Conservation (phyloP, 306 rosid genomes). For the Datisca glomerata region DNA sequence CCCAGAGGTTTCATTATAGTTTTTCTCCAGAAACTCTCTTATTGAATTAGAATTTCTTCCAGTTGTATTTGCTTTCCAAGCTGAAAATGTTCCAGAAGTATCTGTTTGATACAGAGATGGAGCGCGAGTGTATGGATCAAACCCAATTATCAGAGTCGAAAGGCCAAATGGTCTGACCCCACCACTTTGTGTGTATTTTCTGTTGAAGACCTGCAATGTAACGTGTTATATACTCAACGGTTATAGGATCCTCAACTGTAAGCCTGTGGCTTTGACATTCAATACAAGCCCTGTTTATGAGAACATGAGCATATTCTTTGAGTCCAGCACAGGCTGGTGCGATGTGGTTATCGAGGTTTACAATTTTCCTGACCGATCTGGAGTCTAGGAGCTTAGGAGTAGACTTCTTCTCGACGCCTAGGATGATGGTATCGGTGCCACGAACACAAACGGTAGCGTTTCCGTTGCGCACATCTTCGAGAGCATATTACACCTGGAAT, state of each 20-base stretch:
- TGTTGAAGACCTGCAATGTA: conserved; percentile 98
- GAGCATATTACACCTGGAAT: conserved; percentile 94
- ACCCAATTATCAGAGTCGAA: conserved; percentile 89
- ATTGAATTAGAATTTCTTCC: conserved; percentile 16
- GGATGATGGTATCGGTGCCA: conserved; percentile 89
- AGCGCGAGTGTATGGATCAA: conserved; percentile 68
- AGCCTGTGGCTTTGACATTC: conserved; percentile 98
- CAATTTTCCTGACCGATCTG: conserved; percentile 53
- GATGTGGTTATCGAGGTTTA: conserved; percentile 44
- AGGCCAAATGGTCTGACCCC: conserved; percentile 98
- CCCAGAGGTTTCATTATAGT: conserved; percentile 40
- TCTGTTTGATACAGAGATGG: conserved; percentile 47
- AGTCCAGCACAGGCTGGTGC: conserved; percentile 98
- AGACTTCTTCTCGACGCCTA: conserved; percentile 97
- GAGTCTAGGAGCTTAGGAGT: conserved; percentile 90
- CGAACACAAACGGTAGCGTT: conserved; percentile 99
- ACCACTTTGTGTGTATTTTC: conserved; percentile 97
- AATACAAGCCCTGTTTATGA: conserved; percentile 76
- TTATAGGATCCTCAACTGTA: conserved; percentile 92
- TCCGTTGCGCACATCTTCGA: conserved; percentile 96
- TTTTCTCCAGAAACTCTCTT: conserved; percentile 88
- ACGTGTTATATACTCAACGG: conserved; percentile 91
- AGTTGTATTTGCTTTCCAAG: conserved; percentile 20
- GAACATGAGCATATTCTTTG: conserved; percentile 94
- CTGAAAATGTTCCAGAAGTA: conserved; percentile 16